phyloP scores from a whole-genome alignment of 2,329 filamentous ascomycete genomes.

The Calonectria pteridis region DNA sequence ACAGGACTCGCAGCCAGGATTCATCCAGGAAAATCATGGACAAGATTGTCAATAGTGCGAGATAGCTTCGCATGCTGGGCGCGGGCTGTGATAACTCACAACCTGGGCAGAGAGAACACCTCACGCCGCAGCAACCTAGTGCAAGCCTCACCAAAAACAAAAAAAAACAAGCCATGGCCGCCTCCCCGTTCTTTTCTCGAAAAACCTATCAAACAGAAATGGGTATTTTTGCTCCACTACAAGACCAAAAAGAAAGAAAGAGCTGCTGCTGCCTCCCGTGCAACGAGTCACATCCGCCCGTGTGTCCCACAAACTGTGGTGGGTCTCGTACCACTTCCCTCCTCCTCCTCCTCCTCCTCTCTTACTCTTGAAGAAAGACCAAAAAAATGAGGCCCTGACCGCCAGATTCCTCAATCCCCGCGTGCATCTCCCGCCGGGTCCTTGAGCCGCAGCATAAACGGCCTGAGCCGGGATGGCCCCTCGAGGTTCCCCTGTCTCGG shows the following conservation, averaged over 20 bases:
- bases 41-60: not conserved
- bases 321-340: slow-evolving; percentile 14
- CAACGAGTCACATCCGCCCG: not conserved
- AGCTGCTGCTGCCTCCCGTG: slow-evolving; percentile 1
- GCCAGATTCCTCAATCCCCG: not conserved
- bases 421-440: not conserved
- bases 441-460: slow-evolving; percentile 23
- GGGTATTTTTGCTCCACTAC: not conserved
- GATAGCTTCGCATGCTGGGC: not conserved
- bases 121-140: slow-evolving; percentile 4
- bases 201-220: not conserved
- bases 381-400: not conserved
- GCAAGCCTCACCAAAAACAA: not conserved
- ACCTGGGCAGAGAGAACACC: not conserved
- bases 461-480: slow-evolving; percentile 23
- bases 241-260: not conserved
- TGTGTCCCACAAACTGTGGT: not conserved
- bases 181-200: slow-evolving; percentile 1
- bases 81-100: not conserved
- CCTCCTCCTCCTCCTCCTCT: no score
- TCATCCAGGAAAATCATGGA: not conserved
- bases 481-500: slow-evolving; percentile 14
- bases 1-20: not conserved
- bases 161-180: not conserved
- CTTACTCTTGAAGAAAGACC: no score